Evolutionary conservation across 306 rosid species (phyloP), one percentile per base, ranked within the genome.

Genomic region (Vigna angularis): DNA sequence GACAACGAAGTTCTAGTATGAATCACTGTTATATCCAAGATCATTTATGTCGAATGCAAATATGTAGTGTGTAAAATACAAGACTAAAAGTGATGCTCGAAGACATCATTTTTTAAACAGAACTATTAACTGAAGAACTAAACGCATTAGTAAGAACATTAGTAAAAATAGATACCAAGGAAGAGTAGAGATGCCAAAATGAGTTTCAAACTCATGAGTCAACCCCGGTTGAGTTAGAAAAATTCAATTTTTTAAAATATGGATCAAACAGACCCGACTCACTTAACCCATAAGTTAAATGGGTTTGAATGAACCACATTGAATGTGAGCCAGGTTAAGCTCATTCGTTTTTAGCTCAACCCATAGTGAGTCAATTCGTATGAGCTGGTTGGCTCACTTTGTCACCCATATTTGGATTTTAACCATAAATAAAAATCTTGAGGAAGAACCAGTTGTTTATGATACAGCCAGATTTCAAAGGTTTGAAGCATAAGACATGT

Each of bases 81-180:
- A 45, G 83, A 82, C 64, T 69, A 53, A 18, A 18, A 47, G 48
- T 59, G 56, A 50, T 48, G 63, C 70, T 34, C 16, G 49, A 22
- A 59, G 72, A 75, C 71, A 48, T 73, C 26, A 36, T 32, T 49
- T 51, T 68, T 26, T 34, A 30, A 78, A 45, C 20, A 47, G 62
- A 58, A 70, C 11, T 50, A 24, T 30, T 30, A 30, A 4, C 34
- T 30, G 34, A 65, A 73, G 71, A 42, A 58, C 64, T 61, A 40
- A 83, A 6, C 1, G 7, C 38, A 34, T 5, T 34, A 34, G 7
- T 13, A 47, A 81, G 66, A 38, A 34, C 45, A 65, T 62, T 50
- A 70, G 73, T 80, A 74, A 24, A 34, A 70, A 70, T 77, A 70
- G 65, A 83, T 61, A 57, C 66, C 34, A 53, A 18, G 44, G 24